Evolutionary conservation across 805 yeast species (phyloP), one percentile per base, ranked within the genome.

Genomic region (Saturnispora kantuleensis): DNA sequence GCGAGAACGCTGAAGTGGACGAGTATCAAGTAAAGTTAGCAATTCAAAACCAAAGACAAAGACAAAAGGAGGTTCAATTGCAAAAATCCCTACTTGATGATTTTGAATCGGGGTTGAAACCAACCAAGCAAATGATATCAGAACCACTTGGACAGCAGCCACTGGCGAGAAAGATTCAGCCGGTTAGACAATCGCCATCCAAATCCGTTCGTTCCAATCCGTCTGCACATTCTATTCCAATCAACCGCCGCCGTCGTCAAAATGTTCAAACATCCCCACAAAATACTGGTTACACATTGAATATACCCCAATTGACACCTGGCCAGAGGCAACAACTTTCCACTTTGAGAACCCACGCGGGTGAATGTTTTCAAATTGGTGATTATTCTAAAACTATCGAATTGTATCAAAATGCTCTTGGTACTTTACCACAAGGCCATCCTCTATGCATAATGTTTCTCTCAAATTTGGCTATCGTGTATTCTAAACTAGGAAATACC

Each of bases 381-480:
- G 90, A 93, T 59, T 93, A 82, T 58, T 60, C 77, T 4, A 57
- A 66, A 4, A 89, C 98, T 0, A 66, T 76, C 11, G 71, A 65
- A 28, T 69, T 70, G 44, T 93, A 84, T 57, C 69, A 75, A 30
- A 66, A 72, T 35, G 57, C 77, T 39, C 54, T 71, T 26, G 47
- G 53, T 11, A 56, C 76, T 3, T 65, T 88, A 2, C 94, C 96
- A 0, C 52, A 56, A 1, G 65, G 66, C 9, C 95, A 90, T 59
- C 71, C 79, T 29, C 68, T 80, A 33, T 70, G 81, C 13, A 72
- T 89, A 3, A 67, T 89, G 16, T 74, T 86, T 2, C 70, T 70
- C 41, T 84, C 97, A 0, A 93, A 93, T 59, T 68, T 90, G 28
- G 79, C 93, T 0, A 70, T 81, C 0, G 76, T 84, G 5, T 69